phyloP scores from a whole-genome alignment of 495 filamentous ascomycete species.

The Neurospora sp. region DNA sequence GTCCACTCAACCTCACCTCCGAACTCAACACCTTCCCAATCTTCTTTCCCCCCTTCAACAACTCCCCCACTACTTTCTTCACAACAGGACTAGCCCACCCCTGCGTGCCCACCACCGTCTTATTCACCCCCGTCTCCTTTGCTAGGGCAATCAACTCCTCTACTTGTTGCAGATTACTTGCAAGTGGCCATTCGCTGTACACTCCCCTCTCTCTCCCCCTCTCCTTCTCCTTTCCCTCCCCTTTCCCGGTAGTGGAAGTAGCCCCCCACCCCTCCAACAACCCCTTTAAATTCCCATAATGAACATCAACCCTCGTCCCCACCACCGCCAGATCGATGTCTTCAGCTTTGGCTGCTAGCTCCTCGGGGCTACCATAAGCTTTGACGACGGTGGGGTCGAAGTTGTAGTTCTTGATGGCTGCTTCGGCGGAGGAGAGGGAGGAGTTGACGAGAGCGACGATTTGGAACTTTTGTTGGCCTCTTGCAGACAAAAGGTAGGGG shows the following conservation, averaged over 20 bases:
- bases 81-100: slow-evolving; percentile 34
- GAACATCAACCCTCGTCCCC: slow-evolving; percentile 44
- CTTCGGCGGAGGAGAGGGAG: slow-evolving; percentile 34
- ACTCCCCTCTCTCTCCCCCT: slow-evolving; percentile 12
- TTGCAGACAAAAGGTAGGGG: slow-evolving; percentile 39
- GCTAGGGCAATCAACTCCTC: slow-evolving; percentile 34
- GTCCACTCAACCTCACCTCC: slow-evolving; percentile 32
- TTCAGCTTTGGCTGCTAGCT: slow-evolving; percentile 31
- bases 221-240: background rate
- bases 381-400: slow-evolving; percentile 30
- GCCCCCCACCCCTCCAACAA: slow-evolving; percentile 46
- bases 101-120: slow-evolving; percentile 45
- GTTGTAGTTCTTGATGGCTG: slow-evolving; percentile 36
- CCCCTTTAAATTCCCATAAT: slow-evolving; percentile 30
- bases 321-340: slow-evolving; percentile 52
- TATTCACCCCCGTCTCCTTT: slow-evolving; percentile 27
- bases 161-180: slow-evolving; percentile 23
- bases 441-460: slow-evolving; percentile 54
- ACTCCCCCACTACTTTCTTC: slow-evolving; percentile 32
- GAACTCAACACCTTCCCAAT: slow-evolving; percentile 48
- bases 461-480: slow-evolving; percentile 33
- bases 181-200: slow-evolving; percentile 51
- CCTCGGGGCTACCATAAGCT: slow-evolving; percentile 42
- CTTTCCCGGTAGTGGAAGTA: background rate
- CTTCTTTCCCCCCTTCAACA: slow-evolving; percentile 34